phyloP scores from a whole-genome alignment of 2,329 filamentous ascomycete genomes.

The Ceratocystis colombiana region DNA sequence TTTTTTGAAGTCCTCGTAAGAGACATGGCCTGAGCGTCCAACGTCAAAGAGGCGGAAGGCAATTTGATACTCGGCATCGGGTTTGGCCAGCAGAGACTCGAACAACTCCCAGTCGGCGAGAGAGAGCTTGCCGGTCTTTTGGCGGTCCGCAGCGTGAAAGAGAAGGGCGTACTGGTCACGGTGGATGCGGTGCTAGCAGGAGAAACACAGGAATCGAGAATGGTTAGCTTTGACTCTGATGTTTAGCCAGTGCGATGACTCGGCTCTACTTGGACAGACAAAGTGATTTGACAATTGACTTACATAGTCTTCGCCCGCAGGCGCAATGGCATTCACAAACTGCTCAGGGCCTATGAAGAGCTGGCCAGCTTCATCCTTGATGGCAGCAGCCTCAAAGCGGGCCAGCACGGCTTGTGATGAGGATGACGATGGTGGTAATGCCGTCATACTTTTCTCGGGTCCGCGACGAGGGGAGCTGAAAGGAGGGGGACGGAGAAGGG shows the following conservation, averaged over 20 bases:
- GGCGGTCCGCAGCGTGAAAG: constrained; percentile 80
- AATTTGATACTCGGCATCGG: constrained; percentile 97
- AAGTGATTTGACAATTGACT: constrained; percentile 35
- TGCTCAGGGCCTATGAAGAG: constrained; percentile 71
- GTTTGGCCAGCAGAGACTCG: constrained; percentile 84
- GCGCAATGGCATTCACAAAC: constrained; percentile 85
- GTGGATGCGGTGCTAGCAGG: constrained; percentile 82
- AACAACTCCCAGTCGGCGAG: constrained; percentile 86
- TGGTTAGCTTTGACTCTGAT: background rate
- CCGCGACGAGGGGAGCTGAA: background rate
- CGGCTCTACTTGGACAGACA: background rate
- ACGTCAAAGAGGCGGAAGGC: constrained; percentile 94
- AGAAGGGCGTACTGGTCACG: constrained; percentile 91
- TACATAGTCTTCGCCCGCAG: constrained; percentile 81
- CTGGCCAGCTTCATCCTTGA: constrained; percentile 67
- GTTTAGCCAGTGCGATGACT: background rate
- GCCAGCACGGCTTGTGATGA: constrained; percentile 38
- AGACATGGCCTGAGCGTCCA: constrained; percentile 71
- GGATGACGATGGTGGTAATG: background rate
- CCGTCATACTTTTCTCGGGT: constrained; percentile 14
- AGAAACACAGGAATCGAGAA: background rate
- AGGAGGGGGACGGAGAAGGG: background rate
- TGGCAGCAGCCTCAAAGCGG: constrained; percentile 66
- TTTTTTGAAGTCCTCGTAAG: constrained; percentile 77
- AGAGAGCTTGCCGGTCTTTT: constrained; percentile 59